Evolutionary conservation across 768 basidiomycete species (phyloP), one percentile per base, ranked within the genome.

Genomic region (Kwoniella pini): DNA sequence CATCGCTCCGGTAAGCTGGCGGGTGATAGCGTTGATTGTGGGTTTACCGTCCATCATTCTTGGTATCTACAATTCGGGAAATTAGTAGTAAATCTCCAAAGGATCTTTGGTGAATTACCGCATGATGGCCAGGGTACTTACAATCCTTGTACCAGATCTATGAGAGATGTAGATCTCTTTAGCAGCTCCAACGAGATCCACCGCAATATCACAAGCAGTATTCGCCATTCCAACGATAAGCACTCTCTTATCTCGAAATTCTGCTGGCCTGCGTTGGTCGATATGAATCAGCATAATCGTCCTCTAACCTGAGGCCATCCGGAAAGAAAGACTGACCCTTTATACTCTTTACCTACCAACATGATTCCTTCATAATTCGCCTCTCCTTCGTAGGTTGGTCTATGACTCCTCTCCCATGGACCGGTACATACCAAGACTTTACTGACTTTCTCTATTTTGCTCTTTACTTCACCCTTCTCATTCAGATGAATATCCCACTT

Each of bases 81-180:
- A 31, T 33, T 27, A 9, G 5, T 17, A 9, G 21, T 13, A 38
- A 17, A 9, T 55, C n/a, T 12, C 33, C 33, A 36, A 7, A 15
- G 7, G 15, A 36, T 36, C 33, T 15, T n/a, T n/a, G n/a, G n/a
- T n/a, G n/a, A n/a, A n/a, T n/a, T n/a, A n/a, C 7, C 33, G 33
- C 33, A 42, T 28, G 21, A 17, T n/a, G 22, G 9, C 26, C 15
- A 38, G 10, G 2, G 11, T 17, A 51, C 63, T 36, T 31, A 60
- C 63, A 3, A 65, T 51, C 5, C 63, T 38, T 4, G 11, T 45
- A 21, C 63, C 63, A 3, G 36, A 39, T 22, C 53, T 11, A 57
- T 65, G 63, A 10, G 63, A 65, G 27, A 65, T 15, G 54, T 65
- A 60, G 13, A 60, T 58, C 19, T 52, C 24, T n/a, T 31, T 21